Evolutionary conservation across 2,329 filamentous ascomycete species (phyloP).

Genomic region (Drechslerella coelobrocha): DNA sequence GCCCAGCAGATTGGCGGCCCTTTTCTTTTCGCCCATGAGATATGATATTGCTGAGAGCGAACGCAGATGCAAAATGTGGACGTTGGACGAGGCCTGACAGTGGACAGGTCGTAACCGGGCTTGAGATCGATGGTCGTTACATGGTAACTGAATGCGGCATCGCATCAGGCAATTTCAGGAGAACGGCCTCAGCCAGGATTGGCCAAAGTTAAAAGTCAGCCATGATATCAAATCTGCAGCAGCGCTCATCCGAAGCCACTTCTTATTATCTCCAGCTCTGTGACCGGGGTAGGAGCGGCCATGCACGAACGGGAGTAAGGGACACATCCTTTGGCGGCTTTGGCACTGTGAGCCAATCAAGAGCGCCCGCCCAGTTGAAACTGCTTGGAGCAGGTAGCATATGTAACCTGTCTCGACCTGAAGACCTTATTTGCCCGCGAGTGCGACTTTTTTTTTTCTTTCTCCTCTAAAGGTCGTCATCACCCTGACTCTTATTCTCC

Average conservation of each 20-base stretch:
- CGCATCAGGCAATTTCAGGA: neutral
- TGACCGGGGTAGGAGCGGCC: constrained; percentile 38
- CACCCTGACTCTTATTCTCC: constrained; percentile 30
- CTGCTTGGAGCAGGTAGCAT: constrained; percentile 36
- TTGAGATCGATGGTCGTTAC: neutral
- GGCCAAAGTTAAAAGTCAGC: neutral
- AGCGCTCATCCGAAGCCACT: neutral
- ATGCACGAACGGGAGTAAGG: constrained; percentile 51
- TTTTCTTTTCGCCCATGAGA: constrained; percentile 4
- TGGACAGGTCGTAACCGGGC: neutral
- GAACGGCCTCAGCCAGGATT: neutral
- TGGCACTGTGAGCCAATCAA: constrained; percentile 36
- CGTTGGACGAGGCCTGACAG: too few species aligned
- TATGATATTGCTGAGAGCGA: too few species aligned
- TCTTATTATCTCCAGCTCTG: constrained; percentile 24
- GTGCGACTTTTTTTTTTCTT: constrained; percentile 31
- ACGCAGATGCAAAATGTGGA: too few species aligned
- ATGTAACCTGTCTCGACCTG: constrained; percentile 45
- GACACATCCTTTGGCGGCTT: constrained; percentile 48
- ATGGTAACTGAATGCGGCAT: neutral
- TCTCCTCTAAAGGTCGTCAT: constrained; percentile 47
- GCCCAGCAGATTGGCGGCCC: constrained; percentile 20
- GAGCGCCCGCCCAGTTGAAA: constrained; percentile 25
- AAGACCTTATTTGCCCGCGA: constrained; percentile 19
- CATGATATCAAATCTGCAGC: constrained; percentile 5